Base-by-base conservation (phyloP, 179 eudicot genomes). In the Actinidia chinensis region DNA sequence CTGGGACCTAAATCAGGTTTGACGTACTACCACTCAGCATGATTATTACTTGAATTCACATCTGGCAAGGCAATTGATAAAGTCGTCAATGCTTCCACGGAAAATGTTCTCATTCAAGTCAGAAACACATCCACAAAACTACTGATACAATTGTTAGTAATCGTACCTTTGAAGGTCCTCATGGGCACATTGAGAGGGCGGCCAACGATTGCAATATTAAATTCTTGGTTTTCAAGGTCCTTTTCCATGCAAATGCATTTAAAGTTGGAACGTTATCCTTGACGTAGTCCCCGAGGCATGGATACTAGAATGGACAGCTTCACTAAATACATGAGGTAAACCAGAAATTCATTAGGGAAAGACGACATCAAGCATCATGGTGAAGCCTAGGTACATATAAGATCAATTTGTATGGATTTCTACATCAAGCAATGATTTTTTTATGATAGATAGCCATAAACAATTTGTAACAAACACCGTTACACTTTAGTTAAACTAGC, bases 41-140 rank as follows among this genome's bases (percentile, higher is more conserved):
- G 98, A 82, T 95, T 95, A 51, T 83, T 85, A n/a, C 87, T 91
- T 95, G 83, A 95, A 93, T 81, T 95, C 98, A 81, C 84, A 76
- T 81, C 97, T 92, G 73, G 80, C 44, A 76, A 5, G 67, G 18
- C 58, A 74, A 44, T 66, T 28, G 47, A 52, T 15, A 6, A 17
- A 76, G 8, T 28, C 55, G 76, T 76, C 63, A 74, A 64, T 36
- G 67, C 20, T 15, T 48, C 40, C 22, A 22, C 58, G 18, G 8
- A 76, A 74, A 51, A 73, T 7, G 17, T 15, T 43, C 23, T 13
- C 44, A 54, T 74, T 36, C 64, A 66, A 28, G 40, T 20, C 73
- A 13, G 25, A 61, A 46, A 4, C 6, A 22, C 10, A 11, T 17
- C 8, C 78, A 46, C 1, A 63, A 48, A 33, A 64, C 22, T 6